phyloP scores from a whole-genome alignment of 345 rosid species.

The Nephelium lappaceum region DNA sequence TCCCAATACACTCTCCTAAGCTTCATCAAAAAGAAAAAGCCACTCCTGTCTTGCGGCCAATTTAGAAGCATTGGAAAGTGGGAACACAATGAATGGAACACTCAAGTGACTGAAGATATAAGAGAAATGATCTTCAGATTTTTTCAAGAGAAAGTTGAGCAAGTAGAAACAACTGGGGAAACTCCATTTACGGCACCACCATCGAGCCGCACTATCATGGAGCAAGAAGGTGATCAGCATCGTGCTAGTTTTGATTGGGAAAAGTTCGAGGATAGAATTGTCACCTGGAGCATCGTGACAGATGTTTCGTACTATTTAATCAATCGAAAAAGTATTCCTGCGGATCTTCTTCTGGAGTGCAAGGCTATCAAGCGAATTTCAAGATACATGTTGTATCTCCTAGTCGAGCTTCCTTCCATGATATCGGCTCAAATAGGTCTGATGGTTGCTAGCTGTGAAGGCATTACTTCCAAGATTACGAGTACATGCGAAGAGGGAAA shows the following conservation, averaged over 20 bases:
- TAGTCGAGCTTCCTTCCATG: conserved; percentile 4
- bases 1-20: too few species aligned
- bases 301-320: neutral
- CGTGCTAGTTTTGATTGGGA: too few species aligned
- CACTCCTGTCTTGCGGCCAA: too few species aligned
- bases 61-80: too few species aligned
- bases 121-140: neutral
- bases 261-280: neutral
- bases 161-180: neutral
- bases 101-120: neutral
- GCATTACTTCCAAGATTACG: too few species aligned
- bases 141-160: neutral
- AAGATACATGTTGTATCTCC: conserved; percentile 1
- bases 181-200: neutral
- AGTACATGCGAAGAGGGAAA: too few species aligned
- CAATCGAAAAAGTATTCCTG: neutral
- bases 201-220: too few species aligned
- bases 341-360: neutral
- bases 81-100: too few species aligned
- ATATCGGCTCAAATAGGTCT: neutral
- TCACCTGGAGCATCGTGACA: conserved; percentile 1
- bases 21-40: too few species aligned
- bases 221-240: too few species aligned
- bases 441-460: too few species aligned
- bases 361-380: neutral